phyloP scores from a whole-genome alignment of 441 rosid genomes.

The Iberis amara region DNA sequence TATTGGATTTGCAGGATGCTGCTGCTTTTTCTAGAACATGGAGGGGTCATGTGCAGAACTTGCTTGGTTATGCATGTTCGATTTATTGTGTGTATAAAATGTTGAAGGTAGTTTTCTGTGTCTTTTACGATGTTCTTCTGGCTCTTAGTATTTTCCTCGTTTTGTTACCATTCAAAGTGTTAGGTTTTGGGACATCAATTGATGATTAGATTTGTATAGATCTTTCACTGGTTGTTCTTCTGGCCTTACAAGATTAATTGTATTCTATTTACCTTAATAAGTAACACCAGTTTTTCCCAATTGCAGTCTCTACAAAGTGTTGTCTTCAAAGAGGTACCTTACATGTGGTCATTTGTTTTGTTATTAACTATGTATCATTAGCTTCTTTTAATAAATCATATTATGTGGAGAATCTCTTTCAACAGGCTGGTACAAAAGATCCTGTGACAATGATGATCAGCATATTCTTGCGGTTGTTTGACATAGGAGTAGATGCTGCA shows the following conservation, averaged over 20 bases:
- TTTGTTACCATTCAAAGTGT: no score
- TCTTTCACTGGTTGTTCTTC: slow-evolving; percentile 1
- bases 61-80: slow-evolving; percentile 87
- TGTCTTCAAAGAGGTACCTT: slow-evolving; percentile 82
- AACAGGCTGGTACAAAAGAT: slow-evolving; percentile 89
- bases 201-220: background rate
- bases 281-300: slow-evolving; percentile 2
- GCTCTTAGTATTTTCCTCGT: background rate
- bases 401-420: slow-evolving; percentile 24
- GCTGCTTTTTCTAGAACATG: slow-evolving; percentile 90
- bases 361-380: slow-evolving; percentile 13
- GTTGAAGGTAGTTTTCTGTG: slow-evolving; percentile 56
- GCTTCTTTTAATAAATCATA: slow-evolving; percentile 12
- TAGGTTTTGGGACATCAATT: no score
- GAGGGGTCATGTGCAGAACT: slow-evolving; percentile 88
- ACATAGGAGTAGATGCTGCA: slow-evolving; percentile 80
- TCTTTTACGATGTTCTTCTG: background rate
- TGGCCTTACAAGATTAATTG: slow-evolving; percentile 9
- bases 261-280: slow-evolving; percentile 1
- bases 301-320: slow-evolving; percentile 93
- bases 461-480: slow-evolving; percentile 80
- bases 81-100: slow-evolving; percentile 85
- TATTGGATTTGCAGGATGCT: slow-evolving; percentile 58
- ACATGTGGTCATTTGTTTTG: slow-evolving; percentile 18
- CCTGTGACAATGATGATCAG: slow-evolving; percentile 82